phyloP scores from a whole-genome alignment of 768 basidiomycete genomes.

The Lentinula sp. region DNA sequence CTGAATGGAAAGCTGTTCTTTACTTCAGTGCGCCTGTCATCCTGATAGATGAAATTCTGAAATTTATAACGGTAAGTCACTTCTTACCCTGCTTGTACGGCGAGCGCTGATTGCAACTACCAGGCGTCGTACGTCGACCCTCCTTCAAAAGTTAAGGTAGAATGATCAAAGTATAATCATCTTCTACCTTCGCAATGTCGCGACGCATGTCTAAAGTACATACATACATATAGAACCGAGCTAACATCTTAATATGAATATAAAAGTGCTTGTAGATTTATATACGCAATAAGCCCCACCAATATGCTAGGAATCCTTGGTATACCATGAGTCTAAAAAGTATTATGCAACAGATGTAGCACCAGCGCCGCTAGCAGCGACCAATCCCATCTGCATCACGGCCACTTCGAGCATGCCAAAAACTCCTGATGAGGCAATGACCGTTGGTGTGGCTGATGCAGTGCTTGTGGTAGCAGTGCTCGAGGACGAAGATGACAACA shows the following conservation, averaged over 20 bases:
- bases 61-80: constrained; percentile 65
- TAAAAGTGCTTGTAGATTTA: not conserved
- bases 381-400: not conserved
- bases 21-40: constrained; percentile 84
- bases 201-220: not conserved
- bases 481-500: constrained; percentile 14
- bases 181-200: constrained; percentile 16
- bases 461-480: not conserved
- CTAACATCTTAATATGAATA: not conserved
- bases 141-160: constrained; percentile 44
- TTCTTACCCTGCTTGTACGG: not conserved
- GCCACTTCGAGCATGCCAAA: not conserved
- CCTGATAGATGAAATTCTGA: constrained; percentile 85
- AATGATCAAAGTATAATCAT: constrained; percentile 20
- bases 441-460: not conserved
- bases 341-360: not conserved
- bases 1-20: constrained; percentile 92
- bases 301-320: not conserved
- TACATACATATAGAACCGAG: not conserved
- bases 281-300: not conserved
- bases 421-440: not conserved
- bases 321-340: not conserved
- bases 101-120: not conserved
- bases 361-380: not conserved
- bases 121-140: constrained; percentile 57